Conservation (phyloP, 257 asterid species). For the Plantago elongata region DNA sequence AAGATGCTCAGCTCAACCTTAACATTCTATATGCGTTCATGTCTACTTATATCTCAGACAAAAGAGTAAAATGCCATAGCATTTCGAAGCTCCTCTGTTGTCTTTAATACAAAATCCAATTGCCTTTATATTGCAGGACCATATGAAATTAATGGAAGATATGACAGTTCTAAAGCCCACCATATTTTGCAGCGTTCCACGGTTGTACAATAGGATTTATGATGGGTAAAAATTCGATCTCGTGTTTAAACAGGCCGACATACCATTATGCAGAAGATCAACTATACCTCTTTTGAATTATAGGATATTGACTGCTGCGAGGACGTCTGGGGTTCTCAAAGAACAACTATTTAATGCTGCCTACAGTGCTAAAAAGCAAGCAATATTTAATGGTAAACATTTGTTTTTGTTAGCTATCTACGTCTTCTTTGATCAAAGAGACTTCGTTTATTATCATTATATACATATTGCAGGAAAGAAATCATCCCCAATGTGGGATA, state of each 20-base stretch:
- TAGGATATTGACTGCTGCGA: slow-evolving; percentile 83
- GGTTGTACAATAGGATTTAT: slow-evolving; percentile 93
- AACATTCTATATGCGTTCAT: not conserved
- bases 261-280: slow-evolving; percentile 8
- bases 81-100: slow-evolving; percentile 8
- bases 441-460: not conserved
- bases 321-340: slow-evolving; percentile 72
- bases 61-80: not conserved
- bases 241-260: too few relatives aligned
- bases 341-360: slow-evolving; percentile 87
- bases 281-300: not conserved
- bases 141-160: slow-evolving; percentile 88
- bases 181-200: slow-evolving; percentile 92
- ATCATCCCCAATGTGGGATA: slow-evolving; percentile 97
- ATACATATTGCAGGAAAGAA: slow-evolving; percentile 51
- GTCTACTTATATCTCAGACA: too few relatives aligned
- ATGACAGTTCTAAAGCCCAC: slow-evolving; percentile 87
- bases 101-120: slow-evolving; percentile 1
- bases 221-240: slow-evolving; percentile 51
- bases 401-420: slow-evolving; percentile 1
- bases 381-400: slow-evolving; percentile 62
- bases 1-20: slow-evolving; percentile 17
- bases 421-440: not conserved
- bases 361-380: slow-evolving; percentile 86
- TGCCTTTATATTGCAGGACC: slow-evolving; percentile 58